Conservation (phyloP, 345 rosid species). For the Linum usitatissimum region DNA sequence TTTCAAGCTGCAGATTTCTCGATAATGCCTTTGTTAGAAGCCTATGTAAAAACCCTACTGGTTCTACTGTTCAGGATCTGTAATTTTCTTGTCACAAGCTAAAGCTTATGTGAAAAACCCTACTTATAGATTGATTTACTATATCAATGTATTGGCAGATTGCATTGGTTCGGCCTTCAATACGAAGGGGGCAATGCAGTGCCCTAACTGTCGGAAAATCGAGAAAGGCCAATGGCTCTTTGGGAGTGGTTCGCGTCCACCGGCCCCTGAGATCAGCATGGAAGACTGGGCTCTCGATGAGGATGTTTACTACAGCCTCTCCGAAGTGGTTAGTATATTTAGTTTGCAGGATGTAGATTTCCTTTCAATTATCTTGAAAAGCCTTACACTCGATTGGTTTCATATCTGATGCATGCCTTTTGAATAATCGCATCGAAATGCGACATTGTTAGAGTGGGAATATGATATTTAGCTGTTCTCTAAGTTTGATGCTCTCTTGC, state of each 20-base stretch:
- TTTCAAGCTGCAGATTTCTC: neutral
- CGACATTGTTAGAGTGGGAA: neutral
- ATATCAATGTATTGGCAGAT: conserved; percentile 32
- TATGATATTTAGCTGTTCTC: conserved; percentile 4
- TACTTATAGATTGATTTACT: neutral
- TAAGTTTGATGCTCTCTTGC: conserved; percentile 26
- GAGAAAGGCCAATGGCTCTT: conserved; percentile 99
- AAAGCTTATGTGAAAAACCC: no score
- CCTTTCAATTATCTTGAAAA: no score
- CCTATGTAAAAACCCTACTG: neutral
- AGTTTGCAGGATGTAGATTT: neutral
- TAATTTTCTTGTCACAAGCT: no score
- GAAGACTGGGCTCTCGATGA: conserved; percentile 95
- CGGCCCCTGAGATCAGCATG: conserved; percentile 62
- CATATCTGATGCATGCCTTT: neutral
- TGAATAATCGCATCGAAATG: neutral
- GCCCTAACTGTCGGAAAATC: conserved; percentile 94
- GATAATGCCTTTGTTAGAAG: neutral
- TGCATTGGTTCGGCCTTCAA: conserved; percentile 99
- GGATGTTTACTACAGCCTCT: conserved; percentile 69
- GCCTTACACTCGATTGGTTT: neutral
- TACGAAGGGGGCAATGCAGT: conserved; percentile 90
- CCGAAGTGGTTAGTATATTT: conserved; percentile 59
- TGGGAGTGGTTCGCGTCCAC: conserved; percentile 55
- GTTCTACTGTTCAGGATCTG: neutral